Conservation (phyloP, 805 yeast genomes). For the Grigorovia transvaalensis region DNA sequence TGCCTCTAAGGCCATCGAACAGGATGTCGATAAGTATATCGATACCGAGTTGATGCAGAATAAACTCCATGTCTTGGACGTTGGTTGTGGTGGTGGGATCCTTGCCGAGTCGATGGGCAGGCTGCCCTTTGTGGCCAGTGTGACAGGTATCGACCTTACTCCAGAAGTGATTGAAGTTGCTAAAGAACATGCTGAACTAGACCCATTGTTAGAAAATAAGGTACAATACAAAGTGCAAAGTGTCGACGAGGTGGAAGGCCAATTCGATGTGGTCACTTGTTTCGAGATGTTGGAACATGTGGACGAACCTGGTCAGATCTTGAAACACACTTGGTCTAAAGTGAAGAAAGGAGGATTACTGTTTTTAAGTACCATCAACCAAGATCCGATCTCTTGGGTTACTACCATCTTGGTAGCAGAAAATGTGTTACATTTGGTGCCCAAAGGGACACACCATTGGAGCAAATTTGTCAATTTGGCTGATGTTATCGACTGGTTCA, state of each 20-base stretch:
- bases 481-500: constrained; percentile 63
- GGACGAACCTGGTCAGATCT: constrained; percentile 64
- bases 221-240: constrained; percentile 51
- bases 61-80: constrained; percentile 55
- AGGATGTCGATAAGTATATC: constrained; percentile 35
- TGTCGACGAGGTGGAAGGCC: constrained; percentile 44
- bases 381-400: constrained; percentile 79
- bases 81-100: constrained; percentile 99
- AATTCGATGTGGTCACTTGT: constrained; percentile 73
- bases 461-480: constrained; percentile 70
- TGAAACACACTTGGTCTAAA: constrained; percentile 55
- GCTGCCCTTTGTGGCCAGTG: constrained; percentile 47
- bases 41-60: constrained; percentile 18
- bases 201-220: constrained; percentile 50
- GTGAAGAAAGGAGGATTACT: constrained; percentile 67
- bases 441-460: constrained; percentile 84
- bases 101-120: constrained; percentile 81
- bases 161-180: constrained; percentile 78
- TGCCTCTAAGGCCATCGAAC: constrained; percentile 44
- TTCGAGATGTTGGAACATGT: constrained; percentile 96
- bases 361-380: constrained; percentile 83
- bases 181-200: constrained; percentile 49
- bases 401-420: constrained; percentile 92
- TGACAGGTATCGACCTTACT: constrained; percentile 79
- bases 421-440: constrained; percentile 68